A percentile compares a stretch with the other conserved stretches of the same genome.
These are phyloP conservation scores for Phyllosticta citribraziliensis DNA, from an alignment of 2,329 filamentous ascomycete genomes.

Conservation along the genomic window DNA sequence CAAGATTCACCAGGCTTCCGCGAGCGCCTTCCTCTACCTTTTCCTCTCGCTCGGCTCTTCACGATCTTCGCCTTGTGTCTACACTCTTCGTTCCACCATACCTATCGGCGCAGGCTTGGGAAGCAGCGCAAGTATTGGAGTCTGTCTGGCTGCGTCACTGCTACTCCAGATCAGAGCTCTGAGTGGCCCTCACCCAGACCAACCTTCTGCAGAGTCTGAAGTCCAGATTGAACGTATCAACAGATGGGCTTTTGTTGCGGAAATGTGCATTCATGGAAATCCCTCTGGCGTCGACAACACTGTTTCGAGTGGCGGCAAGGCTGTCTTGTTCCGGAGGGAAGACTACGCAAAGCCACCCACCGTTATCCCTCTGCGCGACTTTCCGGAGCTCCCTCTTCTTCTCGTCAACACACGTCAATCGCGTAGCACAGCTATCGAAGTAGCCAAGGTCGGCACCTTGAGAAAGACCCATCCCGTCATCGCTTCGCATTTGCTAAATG, in stretches of 20 bases:
- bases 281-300: conserved; percentile 97
- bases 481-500: conserved; percentile 70
- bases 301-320: conserved; percentile 85
- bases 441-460: conserved; percentile 72
- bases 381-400: conserved; percentile 83
- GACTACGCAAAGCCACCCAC: conserved; percentile 68
- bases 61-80: conserved; percentile 70
- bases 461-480: conserved; percentile 64
- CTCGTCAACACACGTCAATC: conserved; percentile 82
- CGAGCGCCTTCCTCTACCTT: conserved; percentile 81
- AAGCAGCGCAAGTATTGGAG: conserved; percentile 87
- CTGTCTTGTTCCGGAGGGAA: conserved; percentile 76
- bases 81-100: conserved; percentile 87
- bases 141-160: conserved; percentile 76
- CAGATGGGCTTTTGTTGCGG: conserved; percentile 91
- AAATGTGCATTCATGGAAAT: conserved; percentile 96
- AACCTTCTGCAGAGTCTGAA: conserved; percentile 77
- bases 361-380: conserved; percentile 70
- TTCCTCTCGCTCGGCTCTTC: conserved; percentile 78
- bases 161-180: conserved; percentile 81
- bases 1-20: conserved; percentile 76
- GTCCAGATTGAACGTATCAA: conserved; percentile 93
- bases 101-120: conserved; percentile 86
- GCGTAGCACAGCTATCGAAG: conserved; percentile 76
- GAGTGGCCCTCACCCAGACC: conserved; percentile 83